phyloP scores from a whole-genome alignment of 306 rosid species.

The Erythrophleum fordii region DNA sequence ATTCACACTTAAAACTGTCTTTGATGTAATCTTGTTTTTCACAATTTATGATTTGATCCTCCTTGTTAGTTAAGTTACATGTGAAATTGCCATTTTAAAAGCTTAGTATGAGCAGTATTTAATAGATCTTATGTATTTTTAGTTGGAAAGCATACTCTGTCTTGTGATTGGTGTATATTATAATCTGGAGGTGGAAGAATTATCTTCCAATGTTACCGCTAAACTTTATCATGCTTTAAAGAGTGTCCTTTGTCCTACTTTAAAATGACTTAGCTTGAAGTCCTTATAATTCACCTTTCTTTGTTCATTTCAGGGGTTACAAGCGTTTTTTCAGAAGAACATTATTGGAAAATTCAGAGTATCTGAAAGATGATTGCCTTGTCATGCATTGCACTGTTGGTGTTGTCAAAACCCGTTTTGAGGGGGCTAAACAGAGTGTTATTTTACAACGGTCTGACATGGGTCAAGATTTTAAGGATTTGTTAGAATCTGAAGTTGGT shows the following conservation, averaged over 20 bases:
- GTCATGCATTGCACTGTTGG: slow-evolving; percentile 93
- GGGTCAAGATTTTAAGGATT: slow-evolving; percentile 69
- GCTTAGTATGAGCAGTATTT: not conserved
- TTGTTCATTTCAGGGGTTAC: slow-evolving; percentile 76
- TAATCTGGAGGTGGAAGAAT: not conserved
- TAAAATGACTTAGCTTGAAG: not conserved
- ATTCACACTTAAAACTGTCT: not conserved
- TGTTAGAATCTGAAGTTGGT: slow-evolving; percentile 78
- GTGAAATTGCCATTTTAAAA: not conserved
- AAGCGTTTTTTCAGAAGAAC: slow-evolving; percentile 82
- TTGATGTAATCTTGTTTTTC: not conserved
- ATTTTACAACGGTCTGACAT: slow-evolving; percentile 60
- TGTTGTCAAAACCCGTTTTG: slow-evolving; percentile 82
- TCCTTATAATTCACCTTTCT: not conserved
- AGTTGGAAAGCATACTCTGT: not conserved
- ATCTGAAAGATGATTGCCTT: slow-evolving; percentile 87
- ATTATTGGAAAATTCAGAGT: slow-evolving; percentile 71
- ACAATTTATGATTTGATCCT: not conserved
- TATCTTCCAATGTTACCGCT: not conserved
- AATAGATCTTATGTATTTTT: not conserved
- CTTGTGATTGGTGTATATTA: not conserved
- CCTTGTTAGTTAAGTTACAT: not conserved
- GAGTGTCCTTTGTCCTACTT: not conserved
- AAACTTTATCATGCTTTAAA: not conserved
- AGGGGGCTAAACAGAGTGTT: slow-evolving; percentile 62